Conservation (phyloP, 169 alveolate genomes). For the Plasmodium vivax region DNA sequence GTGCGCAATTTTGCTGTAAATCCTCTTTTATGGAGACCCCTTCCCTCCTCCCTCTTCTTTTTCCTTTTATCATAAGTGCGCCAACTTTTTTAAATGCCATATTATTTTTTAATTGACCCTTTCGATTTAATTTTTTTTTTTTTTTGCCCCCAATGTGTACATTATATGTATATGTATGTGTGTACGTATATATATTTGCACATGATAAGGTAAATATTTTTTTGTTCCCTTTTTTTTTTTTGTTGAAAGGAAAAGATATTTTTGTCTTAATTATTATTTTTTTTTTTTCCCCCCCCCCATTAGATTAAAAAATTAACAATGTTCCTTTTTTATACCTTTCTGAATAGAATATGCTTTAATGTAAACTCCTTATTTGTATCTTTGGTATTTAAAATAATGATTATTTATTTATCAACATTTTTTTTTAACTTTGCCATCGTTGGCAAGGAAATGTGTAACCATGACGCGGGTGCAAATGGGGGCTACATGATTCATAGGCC, state of each 20-base stretch:
- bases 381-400: slow-evolving; percentile 22
- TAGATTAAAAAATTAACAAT: slow-evolving; percentile 30
- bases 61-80: not conserved
- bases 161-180: not conserved
- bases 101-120: slow-evolving; percentile 13
- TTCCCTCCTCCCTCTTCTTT: not conserved
- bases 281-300: slow-evolving; percentile 13
- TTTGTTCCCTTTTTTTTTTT: slow-evolving; percentile 14
- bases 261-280: slow-evolving; percentile 9
- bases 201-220: not conserved
- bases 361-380: slow-evolving; percentile 30
- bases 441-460: not conserved
- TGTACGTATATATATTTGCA: not conserved
- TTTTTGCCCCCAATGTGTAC: not conserved
- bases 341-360: slow-evolving; percentile 33
- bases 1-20: not conserved
- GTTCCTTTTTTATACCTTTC: not conserved
- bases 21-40: not conserved
- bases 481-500: not conserved
- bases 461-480: not conserved
- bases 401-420: slow-evolving; percentile 21
- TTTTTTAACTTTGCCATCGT: not conserved
- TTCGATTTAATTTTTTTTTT: not conserved
- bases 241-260: slow-evolving; percentile 6
- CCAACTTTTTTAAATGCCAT: not conserved